A percentile compares a stretch with the other conserved stretches of the same genome.
phyloP scores from a whole-genome alignment of 208 protist species.

The Acanthamoeba castellanii region DNA sequence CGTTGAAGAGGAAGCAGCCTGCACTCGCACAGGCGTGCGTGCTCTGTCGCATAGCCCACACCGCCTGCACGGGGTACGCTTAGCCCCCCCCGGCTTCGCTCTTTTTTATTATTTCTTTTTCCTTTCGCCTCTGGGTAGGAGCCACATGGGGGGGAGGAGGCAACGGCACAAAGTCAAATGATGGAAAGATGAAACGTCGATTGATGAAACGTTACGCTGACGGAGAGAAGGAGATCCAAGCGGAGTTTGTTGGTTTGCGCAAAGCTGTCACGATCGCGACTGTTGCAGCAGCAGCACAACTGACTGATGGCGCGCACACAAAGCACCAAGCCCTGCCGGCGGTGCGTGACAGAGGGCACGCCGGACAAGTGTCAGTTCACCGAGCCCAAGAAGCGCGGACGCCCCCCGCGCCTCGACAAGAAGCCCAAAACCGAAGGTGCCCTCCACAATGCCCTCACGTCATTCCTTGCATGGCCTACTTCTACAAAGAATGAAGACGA shows the following conservation, averaged over 20 bases:
- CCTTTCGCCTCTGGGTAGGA: no score
- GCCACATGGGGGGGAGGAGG: no score
- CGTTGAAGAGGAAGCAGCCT: neutral
- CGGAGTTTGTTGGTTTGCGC: no score
- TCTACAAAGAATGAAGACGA: neutral
- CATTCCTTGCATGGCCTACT: no score
- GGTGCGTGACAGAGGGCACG: slow-evolving; percentile 13
- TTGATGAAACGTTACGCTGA: no score
- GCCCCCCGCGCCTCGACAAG: neutral
- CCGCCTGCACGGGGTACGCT: slow-evolving; percentile 2
- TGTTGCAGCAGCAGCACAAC: no score
- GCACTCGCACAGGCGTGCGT: slow-evolving; percentile 12
- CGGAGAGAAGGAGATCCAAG: no score
- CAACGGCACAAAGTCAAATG: no score
- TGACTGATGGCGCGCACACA: no score
- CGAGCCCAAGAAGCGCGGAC: slow-evolving; percentile 50
- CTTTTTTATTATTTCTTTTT: slow-evolving; percentile 1
- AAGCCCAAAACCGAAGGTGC: neutral
- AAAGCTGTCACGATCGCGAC: no score
- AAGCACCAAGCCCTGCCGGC: neutral
- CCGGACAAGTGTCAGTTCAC: slow-evolving; percentile 50
- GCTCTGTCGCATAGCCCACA: slow-evolving; percentile 37
- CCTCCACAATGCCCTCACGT: neutral
- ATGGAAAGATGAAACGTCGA: no score
- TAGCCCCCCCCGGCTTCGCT: neutral